Evolutionary conservation across 805 yeast genomes (phyloP), one percentile per base, ranked within the genome.

Genomic region (Dipodascopsis uninucleata): DNA sequence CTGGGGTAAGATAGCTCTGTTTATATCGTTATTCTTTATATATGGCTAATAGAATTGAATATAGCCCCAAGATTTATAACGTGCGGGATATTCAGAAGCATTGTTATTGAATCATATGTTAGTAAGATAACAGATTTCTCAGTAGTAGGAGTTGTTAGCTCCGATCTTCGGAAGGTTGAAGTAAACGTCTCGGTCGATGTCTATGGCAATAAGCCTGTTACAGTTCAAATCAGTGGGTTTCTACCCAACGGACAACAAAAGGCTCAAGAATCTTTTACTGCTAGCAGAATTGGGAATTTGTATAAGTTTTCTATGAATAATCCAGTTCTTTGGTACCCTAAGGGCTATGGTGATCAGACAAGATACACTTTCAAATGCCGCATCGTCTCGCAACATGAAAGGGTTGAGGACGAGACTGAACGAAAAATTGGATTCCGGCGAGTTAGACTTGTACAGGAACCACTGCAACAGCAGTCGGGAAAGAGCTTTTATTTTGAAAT

Each of bases 21-120:
- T 75, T 59, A 9, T 14, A 14, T 28, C 14, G n/a, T 10, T 14
- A n/a, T n/a, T n/a, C n/a, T n/a, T n/a, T n/a, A n/a, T n/a, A n/a
- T n/a, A n/a, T n/a, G n/a, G n/a, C n/a, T n/a, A n/a, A n/a, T n/a
- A n/a, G n/a, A n/a, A n/a, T n/a, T n/a, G n/a, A n/a, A n/a, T n/a
- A n/a, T n/a, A n/a, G n/a, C n/a, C n/a, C n/a, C n/a, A n/a, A n/a
- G n/a, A n/a, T n/a, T n/a, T n/a, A n/a, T n/a, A n/a, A n/a, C n/a
- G n/a, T 69, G 75, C 56, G 77, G 77, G 8, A 73, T 73, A 1
- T 71, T 64, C 44, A 59, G 61, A 36, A 73, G 71, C 0, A 62
- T 73, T 4, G 51, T 45, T 20, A 50, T 71, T 29, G 56, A 61
- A 21, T 45, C 52, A 7, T 62, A 53, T 42, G 42, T 44, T 4